These are phyloP conservation scores for Tieghemiomyces parasiticus DNA, from an alignment of 192 early-diverging fungal species.

Conservation along the genomic window DNA sequence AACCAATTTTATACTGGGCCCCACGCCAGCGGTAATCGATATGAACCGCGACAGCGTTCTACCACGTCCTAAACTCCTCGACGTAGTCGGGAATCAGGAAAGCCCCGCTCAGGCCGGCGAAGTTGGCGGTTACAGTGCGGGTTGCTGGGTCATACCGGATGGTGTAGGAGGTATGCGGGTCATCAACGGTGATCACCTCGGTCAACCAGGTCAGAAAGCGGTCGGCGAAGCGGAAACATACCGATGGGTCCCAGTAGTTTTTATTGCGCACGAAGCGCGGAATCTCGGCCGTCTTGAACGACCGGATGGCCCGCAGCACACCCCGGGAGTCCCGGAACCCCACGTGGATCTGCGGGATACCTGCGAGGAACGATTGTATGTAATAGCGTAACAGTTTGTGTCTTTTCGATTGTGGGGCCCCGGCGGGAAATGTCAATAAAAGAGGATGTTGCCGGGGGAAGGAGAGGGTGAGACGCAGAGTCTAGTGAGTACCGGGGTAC, in stretches of 20 bases:
- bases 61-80: too few species aligned
- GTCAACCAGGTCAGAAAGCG: neutral
- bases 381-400: slow-evolving; percentile 82
- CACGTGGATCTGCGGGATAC: slow-evolving; percentile 65
- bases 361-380: slow-evolving; percentile 87
- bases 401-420: slow-evolving; percentile 15
- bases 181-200: neutral
- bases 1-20: too few species aligned
- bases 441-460: slow-evolving; percentile 1
- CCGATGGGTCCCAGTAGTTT: neutral
- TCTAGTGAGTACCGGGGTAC: neutral
- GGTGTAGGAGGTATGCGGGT: slow-evolving; percentile 6
- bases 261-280: neutral
- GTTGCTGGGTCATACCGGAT: too few species aligned
- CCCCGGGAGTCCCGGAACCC: slow-evolving; percentile 77
- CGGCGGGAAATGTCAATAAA: neutral
- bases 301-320: neutral
- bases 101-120: too few species aligned
- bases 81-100: too few species aligned
- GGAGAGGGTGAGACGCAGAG: neutral
- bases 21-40: too few species aligned
- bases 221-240: slow-evolving; percentile 5
- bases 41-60: too few species aligned
- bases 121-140: too few species aligned
- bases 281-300: neutral